These are phyloP conservation scores for Clarireedia sp. DNA, from an alignment of 2,329 filamentous ascomycete species.

Conservation along the genomic window DNA sequence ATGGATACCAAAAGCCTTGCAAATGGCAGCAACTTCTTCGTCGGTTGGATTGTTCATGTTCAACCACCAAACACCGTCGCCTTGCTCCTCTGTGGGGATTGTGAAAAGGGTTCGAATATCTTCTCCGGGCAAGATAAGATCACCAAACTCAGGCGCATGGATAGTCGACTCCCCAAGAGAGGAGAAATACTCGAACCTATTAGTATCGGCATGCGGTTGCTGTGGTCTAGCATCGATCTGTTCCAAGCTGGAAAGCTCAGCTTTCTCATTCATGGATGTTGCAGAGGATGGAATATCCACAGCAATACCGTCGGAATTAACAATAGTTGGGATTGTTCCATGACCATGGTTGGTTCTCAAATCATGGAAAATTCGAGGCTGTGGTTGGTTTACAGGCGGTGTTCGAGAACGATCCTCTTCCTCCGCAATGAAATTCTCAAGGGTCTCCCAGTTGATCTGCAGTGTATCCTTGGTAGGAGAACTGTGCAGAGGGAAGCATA, in stretches of 20 bases:
- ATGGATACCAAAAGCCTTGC: conserved; percentile 91
- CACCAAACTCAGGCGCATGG: conserved; percentile 80
- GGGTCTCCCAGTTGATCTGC: conserved; percentile 83
- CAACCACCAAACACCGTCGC: conserved; percentile 93
- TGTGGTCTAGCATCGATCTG: conserved; percentile 22
- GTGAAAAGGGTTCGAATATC: conserved; percentile 81
- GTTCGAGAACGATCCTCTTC: conserved; percentile 42
- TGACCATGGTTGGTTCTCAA: conserved; percentile 21
- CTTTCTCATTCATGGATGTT: conserved; percentile 43
- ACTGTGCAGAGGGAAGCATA: conserved; percentile 72
- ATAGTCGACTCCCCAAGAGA: conserved; percentile 91
- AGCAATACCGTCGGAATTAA: conserved; percentile 49
- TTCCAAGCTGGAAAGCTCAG: conserved; percentile 34
- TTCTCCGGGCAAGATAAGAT: conserved; percentile 81
- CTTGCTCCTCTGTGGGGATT: conserved; percentile 53
- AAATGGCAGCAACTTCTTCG: conserved; percentile 80
- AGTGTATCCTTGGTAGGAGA: conserved; percentile 68
- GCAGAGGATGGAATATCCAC: conserved; percentile 44
- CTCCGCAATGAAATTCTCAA: conserved; percentile 81
- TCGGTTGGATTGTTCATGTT: conserved; percentile 87
- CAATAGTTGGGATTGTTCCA: conserved; percentile 10
- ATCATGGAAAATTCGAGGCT: conserved; percentile 27
- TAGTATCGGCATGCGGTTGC: conserved; percentile 49
- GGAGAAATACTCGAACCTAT: conserved; percentile 94
- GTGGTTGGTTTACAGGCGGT: conserved; percentile 26